Conservation (phyloP, 768 basidiomycete species). For the Pisolithus microcarpus region DNA sequence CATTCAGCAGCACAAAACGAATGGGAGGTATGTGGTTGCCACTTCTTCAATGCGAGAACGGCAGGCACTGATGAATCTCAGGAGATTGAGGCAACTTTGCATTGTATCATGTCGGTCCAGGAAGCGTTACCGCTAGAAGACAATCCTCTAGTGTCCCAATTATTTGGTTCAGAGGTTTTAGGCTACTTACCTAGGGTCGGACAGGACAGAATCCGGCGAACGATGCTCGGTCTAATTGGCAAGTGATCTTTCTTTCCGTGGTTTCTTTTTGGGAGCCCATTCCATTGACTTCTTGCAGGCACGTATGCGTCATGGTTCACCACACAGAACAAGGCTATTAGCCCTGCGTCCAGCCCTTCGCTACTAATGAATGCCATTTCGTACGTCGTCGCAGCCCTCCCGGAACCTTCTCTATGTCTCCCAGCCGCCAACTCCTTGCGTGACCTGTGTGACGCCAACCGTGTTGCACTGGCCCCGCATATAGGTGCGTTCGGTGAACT, state of each 20-base stretch:
- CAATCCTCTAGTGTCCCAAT: conserved; percentile 44
- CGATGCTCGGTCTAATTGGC: conserved; percentile 73
- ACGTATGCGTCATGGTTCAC: conserved; percentile 79
- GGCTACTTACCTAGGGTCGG: conserved; percentile 61
- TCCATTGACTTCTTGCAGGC: conserved; percentile 32
- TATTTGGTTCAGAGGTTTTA: conserved; percentile 72
- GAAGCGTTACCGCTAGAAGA: conserved; percentile 70
- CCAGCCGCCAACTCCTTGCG: conserved; percentile 78
- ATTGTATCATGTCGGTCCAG: conserved; percentile 80
- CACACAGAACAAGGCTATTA: conserved; percentile 32
- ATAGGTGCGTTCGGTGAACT: conserved; percentile 80
- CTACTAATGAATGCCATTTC: conserved; percentile 59
- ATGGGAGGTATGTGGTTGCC: conserved; percentile 62
- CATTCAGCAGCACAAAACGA: conserved; percentile 37
- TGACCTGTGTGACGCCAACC: conserved; percentile 84
- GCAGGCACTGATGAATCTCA: conserved; percentile 24
- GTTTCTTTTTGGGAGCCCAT: not conserved
- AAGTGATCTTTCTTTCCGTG: conserved; percentile 11
- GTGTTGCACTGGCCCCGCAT: conserved; percentile 74
- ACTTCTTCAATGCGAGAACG: not conserved
- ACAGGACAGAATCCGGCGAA: conserved; percentile 60
- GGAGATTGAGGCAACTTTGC: conserved; percentile 82
- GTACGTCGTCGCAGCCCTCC: conserved; percentile 65
- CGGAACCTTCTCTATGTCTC: conserved; percentile 56
- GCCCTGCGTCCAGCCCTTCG: conserved; percentile 27